Evolutionary conservation across 129 eudicot genomes (phyloP).

Genomic region (Glebionis coronaria): DNA sequence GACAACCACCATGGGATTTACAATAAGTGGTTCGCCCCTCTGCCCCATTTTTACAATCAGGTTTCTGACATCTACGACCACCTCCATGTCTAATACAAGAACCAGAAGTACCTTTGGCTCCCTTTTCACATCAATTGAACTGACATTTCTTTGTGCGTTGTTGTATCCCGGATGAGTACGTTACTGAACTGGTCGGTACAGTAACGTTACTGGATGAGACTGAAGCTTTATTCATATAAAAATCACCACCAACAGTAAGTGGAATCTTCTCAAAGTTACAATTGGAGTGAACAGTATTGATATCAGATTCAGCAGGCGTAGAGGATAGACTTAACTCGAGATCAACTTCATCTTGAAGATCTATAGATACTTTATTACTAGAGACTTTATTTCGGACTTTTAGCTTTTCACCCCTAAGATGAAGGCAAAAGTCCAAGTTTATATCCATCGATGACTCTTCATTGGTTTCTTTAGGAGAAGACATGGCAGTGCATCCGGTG

Average conservation of each 20-base stretch:
- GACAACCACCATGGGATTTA: slow-evolving; percentile 87
- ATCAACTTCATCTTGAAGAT: slow-evolving; percentile 36
- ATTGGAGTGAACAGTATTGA: not conserved
- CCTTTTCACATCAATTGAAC: slow-evolving; percentile 5
- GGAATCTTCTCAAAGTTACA: not conserved
- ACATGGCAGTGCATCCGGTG: slow-evolving; percentile 22
- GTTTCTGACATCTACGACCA: slow-evolving; percentile 73
- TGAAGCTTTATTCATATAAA: not conserved
- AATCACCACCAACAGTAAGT: not conserved
- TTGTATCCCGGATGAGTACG: slow-evolving; percentile 65
- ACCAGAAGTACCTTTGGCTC: slow-evolving; percentile 22
- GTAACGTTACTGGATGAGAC: not conserved
- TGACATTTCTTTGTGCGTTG: slow-evolving; percentile 37
- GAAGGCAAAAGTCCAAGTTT: slow-evolving; percentile 65
- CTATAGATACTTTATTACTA: slow-evolving; percentile 30
- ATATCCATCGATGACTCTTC: slow-evolving; percentile 69
- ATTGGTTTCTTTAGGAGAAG: slow-evolving; percentile 63
- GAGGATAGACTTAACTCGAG: slow-evolving; percentile 59
- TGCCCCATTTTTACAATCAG: slow-evolving; percentile 73
- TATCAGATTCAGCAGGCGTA: slow-evolving; percentile 19
- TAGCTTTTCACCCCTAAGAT: slow-evolving; percentile 38
- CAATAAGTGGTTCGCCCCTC: slow-evolving; percentile 85
- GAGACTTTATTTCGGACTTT: slow-evolving; percentile 34
- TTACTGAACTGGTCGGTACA: slow-evolving; percentile 58
- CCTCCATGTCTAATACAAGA: slow-evolving; percentile 80